Percentiles rank a stretch among this genome's conserved stretches.
Conservation (phyloP, 1,139 yeast genomes). For the Geotrichum aggregatum region DNA sequence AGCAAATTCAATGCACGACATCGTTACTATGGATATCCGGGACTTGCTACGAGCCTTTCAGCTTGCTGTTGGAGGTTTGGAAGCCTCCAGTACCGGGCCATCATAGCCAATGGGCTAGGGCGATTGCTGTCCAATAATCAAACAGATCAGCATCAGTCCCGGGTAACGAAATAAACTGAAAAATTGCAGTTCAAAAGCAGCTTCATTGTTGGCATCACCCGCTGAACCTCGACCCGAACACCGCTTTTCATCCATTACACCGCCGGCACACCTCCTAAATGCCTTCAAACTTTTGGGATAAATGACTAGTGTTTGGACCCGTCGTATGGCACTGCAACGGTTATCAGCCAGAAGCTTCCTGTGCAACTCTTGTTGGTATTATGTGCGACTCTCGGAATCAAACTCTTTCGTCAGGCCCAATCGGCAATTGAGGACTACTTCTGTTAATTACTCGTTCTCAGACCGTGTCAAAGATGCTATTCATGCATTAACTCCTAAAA, state of each 20-base stretch:
- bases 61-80: too few relatives aligned
- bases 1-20: too few relatives aligned
- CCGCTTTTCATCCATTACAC: too few relatives aligned
- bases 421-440: neutral
- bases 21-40: too few relatives aligned
- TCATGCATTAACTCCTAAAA: constrained; percentile 15
- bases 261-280: neutral
- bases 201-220: too few relatives aligned
- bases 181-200: neutral
- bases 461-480: constrained; percentile 17
- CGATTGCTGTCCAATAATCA: neutral
- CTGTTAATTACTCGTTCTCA: constrained; percentile 5
- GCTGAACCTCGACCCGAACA: too few relatives aligned
- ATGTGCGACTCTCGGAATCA: neutral
- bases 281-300: constrained; percentile 14
- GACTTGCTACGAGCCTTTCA: too few relatives aligned
- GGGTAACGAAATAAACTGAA: neutral
- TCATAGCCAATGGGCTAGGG: neutral
- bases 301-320: constrained; percentile 11
- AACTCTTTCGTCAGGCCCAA: neutral
- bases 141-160: neutral
- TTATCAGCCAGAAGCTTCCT: neutral
- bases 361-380: neutral
- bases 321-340: constrained; percentile 7
- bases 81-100: too few relatives aligned